These are phyloP conservation scores for Globisporangium sylvaticum DNA, from an alignment of 352 stramenopile genomes.

Conservation along the genomic window DNA sequence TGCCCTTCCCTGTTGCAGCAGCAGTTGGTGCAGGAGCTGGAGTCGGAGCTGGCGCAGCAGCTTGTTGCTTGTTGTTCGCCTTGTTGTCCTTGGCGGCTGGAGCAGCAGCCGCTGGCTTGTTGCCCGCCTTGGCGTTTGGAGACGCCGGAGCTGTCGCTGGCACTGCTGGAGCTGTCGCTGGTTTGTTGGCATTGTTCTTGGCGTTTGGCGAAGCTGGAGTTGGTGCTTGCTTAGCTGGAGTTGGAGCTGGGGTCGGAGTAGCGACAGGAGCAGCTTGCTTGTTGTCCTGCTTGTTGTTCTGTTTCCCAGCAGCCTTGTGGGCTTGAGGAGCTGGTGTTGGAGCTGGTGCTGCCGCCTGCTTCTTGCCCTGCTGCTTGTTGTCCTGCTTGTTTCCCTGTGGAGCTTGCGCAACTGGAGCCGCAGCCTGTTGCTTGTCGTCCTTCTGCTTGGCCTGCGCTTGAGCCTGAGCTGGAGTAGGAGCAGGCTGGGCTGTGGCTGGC, in stretches of 20 bases:
- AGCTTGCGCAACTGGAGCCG: too few species aligned
- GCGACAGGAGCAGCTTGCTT: too few species aligned
- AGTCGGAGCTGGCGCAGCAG: neutral
- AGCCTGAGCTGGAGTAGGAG: neutral
- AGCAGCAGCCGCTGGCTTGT: neutral
- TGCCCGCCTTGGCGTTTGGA: too few species aligned
- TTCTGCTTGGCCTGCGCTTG: neutral
- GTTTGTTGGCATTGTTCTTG: neutral
- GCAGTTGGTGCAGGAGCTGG: neutral
- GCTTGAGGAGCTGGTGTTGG: neutral
- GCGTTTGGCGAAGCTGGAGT: too few species aligned
- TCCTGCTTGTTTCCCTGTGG: neutral
- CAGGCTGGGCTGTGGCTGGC: neutral
- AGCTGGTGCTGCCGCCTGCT: neutral
- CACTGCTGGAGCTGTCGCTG: neutral
- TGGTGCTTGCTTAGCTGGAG: too few species aligned
- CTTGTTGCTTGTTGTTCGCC: neutral
- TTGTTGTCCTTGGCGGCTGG: constrained; percentile 2
- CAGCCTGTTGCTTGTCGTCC: too few species aligned
- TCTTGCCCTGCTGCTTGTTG: neutral
- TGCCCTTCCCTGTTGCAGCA: constrained; percentile 1
- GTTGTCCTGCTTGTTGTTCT: neutral
- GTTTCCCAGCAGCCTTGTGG: neutral
- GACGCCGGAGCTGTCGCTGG: neutral
- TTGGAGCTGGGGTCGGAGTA: too few species aligned